Evolutionary conservation across 1,284 basidiomycete species (phyloP), one percentile per base, ranked within the genome.

Genomic region (Melampsora larici-populina): DNA sequence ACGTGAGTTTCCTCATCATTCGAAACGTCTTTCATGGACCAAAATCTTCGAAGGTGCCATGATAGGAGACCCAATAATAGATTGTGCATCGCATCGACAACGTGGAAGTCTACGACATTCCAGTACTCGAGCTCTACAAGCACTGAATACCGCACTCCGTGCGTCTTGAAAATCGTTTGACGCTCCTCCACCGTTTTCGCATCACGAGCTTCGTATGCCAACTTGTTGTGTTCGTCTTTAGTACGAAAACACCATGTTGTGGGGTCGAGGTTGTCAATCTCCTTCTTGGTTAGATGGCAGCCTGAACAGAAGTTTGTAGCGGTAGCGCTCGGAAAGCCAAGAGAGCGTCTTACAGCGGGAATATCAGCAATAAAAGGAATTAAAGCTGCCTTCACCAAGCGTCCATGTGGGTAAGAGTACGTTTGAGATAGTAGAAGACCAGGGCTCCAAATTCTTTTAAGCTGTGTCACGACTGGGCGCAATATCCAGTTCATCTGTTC

Each of bases 401-500:
- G 67, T 11, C 74, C 74, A 48, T 33, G 8, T 33, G 36, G 51
- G 51, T 63, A 46, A 29, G 43, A 58, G 29, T 18, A 11, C 11
- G 74, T 77, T 40, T 49, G 49, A 11, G 66, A 69, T 3, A 77
- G 36, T 29, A 13, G 70, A 6, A 84, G 78, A 0, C 85, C 85
- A n/a, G 76, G 55, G 21, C 79, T 21, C 82, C 83, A 85, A 29
- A 84, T 79, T 13, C 77, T 65, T 0, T 81, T 48, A 8, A 86
- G 79, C 18, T 83, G 80, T n/a, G 83, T 79, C 3, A 85, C 79
- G 2, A 86, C 58, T 8, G 82, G 83, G 21, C 60, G n/a, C n/a
- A n/a, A n/a, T n/a, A n/a, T n/a, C n/a, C n/a, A n/a, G n/a, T n/a
- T n/a, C n/a, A n/a, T n/a, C 17, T 81, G 63, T 9, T 80, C 63